Evolutionary conservation across 495 filamentous ascomycete genomes (phyloP), one percentile per base, ranked within the genome.

Genomic region (Xylaria nigripes): DNA sequence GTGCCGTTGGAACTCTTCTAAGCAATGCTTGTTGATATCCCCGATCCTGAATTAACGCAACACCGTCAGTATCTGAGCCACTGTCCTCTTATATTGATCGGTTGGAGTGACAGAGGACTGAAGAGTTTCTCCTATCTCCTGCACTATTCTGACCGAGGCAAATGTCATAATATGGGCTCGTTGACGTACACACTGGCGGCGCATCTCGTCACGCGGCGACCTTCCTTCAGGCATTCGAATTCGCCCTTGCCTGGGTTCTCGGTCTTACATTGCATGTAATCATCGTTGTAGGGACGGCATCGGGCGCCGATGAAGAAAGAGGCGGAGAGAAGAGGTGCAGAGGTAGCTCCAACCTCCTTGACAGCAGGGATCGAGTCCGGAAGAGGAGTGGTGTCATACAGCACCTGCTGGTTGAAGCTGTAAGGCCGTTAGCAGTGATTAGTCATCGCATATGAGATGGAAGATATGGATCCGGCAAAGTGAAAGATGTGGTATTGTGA

Each of bases 241-340:
- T 97, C 94, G 56, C 92, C 94, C 71, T 76, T 81, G 50, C 93
- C 94, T 44, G 87, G 79, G 63, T 76, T 80, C 76, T 95, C 88
- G 47, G 80, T 86, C 84, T 97, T 99, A 83, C 93, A 99, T 73
- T 93, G 83, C 90, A 99, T 97, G 72, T 83, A 99, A 73, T 99
- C 93, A 75, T 99, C 93, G 72, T 96, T 98, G 76, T 89, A 99
- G 45, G 86, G 77, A 65, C 81, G 84, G 82, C 93, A 99, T 62
- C 91, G 83, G 56, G 89, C 90, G 45, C 93, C 93, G 69, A 99
- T 99, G 68, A 96, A 97, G 79, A 84, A 99, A n/a, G 89, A 81
- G 16, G 93, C 94, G 57, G 87, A 92, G 30, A 90, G 72, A 22
- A 99, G 78, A 36, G 93, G 94, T 16, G 92, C 94, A 41, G 90